These are phyloP conservation scores for Lipomyces yarrowii DNA, from an alignment of 1,139 yeast genomes.

Conservation along the genomic window DNA sequence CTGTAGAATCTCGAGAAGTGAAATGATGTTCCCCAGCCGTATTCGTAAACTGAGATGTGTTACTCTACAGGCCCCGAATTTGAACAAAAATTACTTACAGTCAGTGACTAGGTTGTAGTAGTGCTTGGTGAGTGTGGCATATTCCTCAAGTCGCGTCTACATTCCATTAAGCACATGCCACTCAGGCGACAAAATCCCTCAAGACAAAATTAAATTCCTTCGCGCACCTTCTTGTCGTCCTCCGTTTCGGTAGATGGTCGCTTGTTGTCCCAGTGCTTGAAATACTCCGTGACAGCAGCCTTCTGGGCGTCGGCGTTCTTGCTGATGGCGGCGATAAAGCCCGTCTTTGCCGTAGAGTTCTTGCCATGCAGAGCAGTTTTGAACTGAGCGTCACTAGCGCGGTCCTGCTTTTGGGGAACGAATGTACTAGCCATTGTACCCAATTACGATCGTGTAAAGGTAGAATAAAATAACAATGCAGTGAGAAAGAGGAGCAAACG, in stretches of 20 bases:
- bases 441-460: not conserved
- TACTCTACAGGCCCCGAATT: not conserved
- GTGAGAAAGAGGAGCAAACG: not conserved
- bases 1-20: slow-evolving; percentile 91
- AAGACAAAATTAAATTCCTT: not conserved
- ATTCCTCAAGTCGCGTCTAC: slow-evolving; percentile 74
- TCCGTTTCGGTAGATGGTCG: slow-evolving; percentile 63
- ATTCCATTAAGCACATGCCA: slow-evolving; percentile 37
- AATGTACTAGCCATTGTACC: slow-evolving; percentile 19
- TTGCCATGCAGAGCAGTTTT: slow-evolving; percentile 85
- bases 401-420: slow-evolving; percentile 26
- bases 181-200: not conserved
- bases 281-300: slow-evolving; percentile 85
- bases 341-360: slow-evolving; percentile 63
- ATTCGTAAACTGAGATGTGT: slow-evolving; percentile 62
- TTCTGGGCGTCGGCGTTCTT: slow-evolving; percentile 79
- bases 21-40: slow-evolving; percentile 99
- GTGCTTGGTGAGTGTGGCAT: slow-evolving; percentile 89
- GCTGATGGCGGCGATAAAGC: slow-evolving; percentile 72
- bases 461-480: not conserved
- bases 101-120: slow-evolving; percentile 97
- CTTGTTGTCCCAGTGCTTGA: slow-evolving; percentile 87
- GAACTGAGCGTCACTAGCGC: slow-evolving; percentile 53
- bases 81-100: slow-evolving; percentile 43
- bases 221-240: slow-evolving; percentile 49